Evolutionary conservation across 2,329 filamentous ascomycete species (phyloP), one percentile per base, ranked within the genome.

Genomic region (Alternaria gansuensis): DNA sequence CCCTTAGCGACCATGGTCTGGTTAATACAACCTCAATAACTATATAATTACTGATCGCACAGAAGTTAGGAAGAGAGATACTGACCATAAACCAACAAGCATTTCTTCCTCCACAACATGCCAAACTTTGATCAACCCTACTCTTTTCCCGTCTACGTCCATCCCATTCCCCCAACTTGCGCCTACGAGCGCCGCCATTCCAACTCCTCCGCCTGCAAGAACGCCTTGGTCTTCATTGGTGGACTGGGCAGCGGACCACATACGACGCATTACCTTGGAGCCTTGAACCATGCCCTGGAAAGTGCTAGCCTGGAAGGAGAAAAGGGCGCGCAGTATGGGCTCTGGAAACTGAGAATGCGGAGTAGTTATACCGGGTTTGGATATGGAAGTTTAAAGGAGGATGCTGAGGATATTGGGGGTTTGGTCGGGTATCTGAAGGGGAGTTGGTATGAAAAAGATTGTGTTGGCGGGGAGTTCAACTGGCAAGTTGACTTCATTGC

Each of bases 341-440:
- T 64, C 7, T 69, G 65, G 60, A 60, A 68, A 8, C 60, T 64
- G 23, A 62, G 65, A n/a, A 68, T 65, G 62, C 63, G 62, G 8
- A 68, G 62, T 23, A 65, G 62, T 13, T 68, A 69, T 41, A 60
- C 60, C 2, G 63, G 65, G 0, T 68, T 65, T 43, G 65, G 65
- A 4, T 61, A 62, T 40, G 66, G 63, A 9, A 68, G 60, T 39
- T 49, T 68, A 4, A 46, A 51, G n/a, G 60, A 68, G 7, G 64
- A 69, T 37, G 62, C 44, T 1, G 54, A 63, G 33, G 64, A 67
- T 31, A 46, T 67, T 13, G 49, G 51, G 28, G 59, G 54, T n/a
- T 24, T 68, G n/a, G 57, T 68, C 3, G 26, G 11, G 8, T 62
- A 68, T 39, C 40, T 67, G 8, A 54, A 44, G 6, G 6, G 48